Evolutionary conservation across 2,329 filamentous ascomycete genomes (phyloP), one percentile per base, ranked within the genome.

Genomic region (Aspergillus japonicus): DNA sequence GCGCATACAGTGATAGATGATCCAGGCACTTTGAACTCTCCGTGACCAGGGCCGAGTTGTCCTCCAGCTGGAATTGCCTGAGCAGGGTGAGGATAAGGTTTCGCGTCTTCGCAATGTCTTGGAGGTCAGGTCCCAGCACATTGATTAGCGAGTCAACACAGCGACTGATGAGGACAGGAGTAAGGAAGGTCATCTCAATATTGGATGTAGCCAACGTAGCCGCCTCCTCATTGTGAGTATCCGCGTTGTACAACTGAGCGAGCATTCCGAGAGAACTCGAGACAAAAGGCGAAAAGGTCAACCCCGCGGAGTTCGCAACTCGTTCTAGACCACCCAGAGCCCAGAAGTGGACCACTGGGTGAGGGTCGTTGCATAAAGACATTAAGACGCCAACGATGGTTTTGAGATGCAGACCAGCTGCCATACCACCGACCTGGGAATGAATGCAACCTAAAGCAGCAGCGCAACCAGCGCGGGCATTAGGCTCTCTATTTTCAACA

Each of bases 321-420:
- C 90, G 83, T 2, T 91, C 89, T 31, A 99, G 77, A 10, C 92
- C 94, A 72, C 97, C 92, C 49, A 99, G 81, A 2, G 96, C 94
- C 92, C 93, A 98, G 72, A 94, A 96, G 75, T 99, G 95, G 8
- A 99, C 95, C 0, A 91, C 88, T 0, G 95, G 93, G 73, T 99
- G 95, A 21, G 94, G 91, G 71, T 99, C 95, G 67, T 93, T 96
- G 74, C 92, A 94, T 10, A 99, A 83, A 7, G 95, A 98, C 90
- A 98, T 96, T n/a, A 99, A 80, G 44, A 99, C 96, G 19, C 94
- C 90, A n/a, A 97, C 85, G 53, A 99, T 97, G 1, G 92, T 97
- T 79, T 98, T 98, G 54, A 99, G 83, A 73, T 99, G 95, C 68
- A 95, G 92, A 3, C 93, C 92, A 57, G 95, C 95, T 56, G 95